phyloP scores from a whole-genome alignment of 2,329 filamentous ascomycete species.

The Diaporthe capsici region DNA sequence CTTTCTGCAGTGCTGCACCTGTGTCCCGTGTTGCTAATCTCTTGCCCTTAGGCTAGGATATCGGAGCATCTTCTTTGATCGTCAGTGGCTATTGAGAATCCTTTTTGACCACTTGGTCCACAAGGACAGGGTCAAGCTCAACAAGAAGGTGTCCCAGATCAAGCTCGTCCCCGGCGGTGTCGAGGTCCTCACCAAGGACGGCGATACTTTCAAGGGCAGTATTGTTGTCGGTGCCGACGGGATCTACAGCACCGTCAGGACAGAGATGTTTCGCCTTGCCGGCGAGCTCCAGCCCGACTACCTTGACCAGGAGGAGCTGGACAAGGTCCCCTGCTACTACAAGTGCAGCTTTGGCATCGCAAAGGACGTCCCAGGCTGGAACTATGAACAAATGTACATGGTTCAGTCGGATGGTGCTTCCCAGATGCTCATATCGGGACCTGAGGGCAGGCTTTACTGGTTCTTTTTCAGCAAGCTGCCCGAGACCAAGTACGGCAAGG shows the following conservation, averaged over 20 bases:
- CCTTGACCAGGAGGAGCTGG: neutral
- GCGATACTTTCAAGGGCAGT: constrained; percentile 39
- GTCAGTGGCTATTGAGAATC: constrained; percentile 51
- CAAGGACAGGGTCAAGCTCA: constrained; percentile 51
- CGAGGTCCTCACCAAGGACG: constrained; percentile 37
- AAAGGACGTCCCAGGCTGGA: constrained; percentile 6
- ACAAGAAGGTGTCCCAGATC: constrained; percentile 49
- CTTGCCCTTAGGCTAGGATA: constrained; percentile 48
- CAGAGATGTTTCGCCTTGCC: constrained; percentile 44
- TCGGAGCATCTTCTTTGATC: constrained; percentile 52
- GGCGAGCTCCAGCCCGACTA: neutral
- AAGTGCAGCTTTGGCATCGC: constrained; percentile 44
- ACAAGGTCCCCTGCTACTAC: constrained; percentile 21
- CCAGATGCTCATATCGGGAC: constrained; percentile 41
- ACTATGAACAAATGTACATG: neutral
- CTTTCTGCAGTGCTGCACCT: neutral
- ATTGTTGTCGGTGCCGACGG: constrained; percentile 43
- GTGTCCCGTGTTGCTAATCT: neutral
- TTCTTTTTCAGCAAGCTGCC: constrained; percentile 42
- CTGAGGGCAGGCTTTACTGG: constrained; percentile 42
- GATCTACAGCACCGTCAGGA: constrained; percentile 36
- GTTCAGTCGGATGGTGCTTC: constrained; percentile 37
- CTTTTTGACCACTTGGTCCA: constrained; percentile 52
- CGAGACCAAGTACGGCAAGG: constrained; percentile 34
- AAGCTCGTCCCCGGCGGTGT: constrained; percentile 28